Conservation (phyloP, 495 filamentous ascomycete genomes). For the Talaromyces wortmannii region DNA sequence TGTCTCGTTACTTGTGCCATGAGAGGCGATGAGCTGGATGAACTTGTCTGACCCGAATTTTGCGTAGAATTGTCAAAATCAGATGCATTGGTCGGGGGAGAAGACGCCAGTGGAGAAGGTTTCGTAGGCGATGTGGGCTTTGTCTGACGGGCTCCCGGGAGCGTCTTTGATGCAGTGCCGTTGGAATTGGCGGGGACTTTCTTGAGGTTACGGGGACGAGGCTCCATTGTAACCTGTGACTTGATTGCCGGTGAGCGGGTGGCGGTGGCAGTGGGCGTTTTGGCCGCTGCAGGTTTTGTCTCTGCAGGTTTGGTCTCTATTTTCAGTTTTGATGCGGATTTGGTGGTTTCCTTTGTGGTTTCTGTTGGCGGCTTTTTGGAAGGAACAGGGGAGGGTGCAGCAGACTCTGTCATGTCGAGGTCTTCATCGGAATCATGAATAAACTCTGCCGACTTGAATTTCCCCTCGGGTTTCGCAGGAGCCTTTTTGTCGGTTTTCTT, state of each 20-base stretch:
- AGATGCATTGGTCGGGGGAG: conserved; percentile 70
- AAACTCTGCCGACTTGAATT: conserved; percentile 67
- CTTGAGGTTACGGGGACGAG: conserved; percentile 5
- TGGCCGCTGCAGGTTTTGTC: conserved; percentile 8
- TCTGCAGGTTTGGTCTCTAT: conserved; percentile 8
- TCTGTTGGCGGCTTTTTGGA: conserved; percentile 23
- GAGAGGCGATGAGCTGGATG: conserved; percentile 36
- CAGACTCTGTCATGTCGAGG: conserved; percentile 42
- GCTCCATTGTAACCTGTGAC: conserved; percentile 7
- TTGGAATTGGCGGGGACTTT: conserved; percentile 13
- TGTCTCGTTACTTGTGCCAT: conserved; percentile 30
- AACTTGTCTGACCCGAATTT: conserved; percentile 35
- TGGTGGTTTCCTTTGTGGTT: conserved; percentile 6
- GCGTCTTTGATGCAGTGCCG: conserved; percentile 24
- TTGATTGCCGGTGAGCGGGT: conserved; percentile 10
- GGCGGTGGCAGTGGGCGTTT: conserved; percentile 1
- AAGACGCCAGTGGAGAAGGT: conserved; percentile 66
- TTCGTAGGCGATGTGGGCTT: conserved; percentile 55
- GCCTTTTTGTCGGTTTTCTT: conserved; percentile 49
- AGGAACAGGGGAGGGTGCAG: conserved; percentile 15
- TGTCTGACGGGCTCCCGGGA: conserved; percentile 26
- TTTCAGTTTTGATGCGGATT: conserved; percentile 5
- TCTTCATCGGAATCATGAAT: conserved; percentile 73
- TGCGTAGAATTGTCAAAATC: conserved; percentile 44
- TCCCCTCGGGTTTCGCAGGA: conserved; percentile 32